Base-by-base conservation (phyloP, 2,329 filamentous ascomycete species). In the Juglanconis juglandina region DNA sequence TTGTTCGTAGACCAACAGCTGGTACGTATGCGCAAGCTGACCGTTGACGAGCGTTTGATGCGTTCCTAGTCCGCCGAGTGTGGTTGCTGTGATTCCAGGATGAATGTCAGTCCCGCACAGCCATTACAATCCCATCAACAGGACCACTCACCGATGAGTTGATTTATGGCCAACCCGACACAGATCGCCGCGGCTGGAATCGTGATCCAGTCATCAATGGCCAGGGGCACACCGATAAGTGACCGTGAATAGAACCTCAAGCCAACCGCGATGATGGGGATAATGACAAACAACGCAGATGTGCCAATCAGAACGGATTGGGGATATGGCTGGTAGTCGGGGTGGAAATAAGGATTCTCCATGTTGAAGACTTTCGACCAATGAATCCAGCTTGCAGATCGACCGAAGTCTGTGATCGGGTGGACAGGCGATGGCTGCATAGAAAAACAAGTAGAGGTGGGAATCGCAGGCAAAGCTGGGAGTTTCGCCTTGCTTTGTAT, bases 1-100 rank as follows among this genome's bases (percentile, higher is more conserved):
- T 32, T 55, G 32, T 14, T 55, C 53, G 42, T 55, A 55, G 6
- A 55, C 42, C 4, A 35, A 13, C 2, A 55, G 53, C 53, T 55
- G 53, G 24, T 55, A 30, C 3, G 53, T 55, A 14, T 55, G 53
- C 5, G 53, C 53, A 14, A 55, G 41, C n/a, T 55, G 53, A 14
- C 53, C 53, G 33, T 55, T 41, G 53, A 55, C 32, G n/a, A 55
- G 53, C 6, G 17, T 34, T 32, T 55, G 53, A 9, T 55, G 53
- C 6, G 41, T 46, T 14, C 53, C 53, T 3, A 55, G 41, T 3
- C 53, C 53, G 13, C 53, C 53, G 14, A 47, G 10, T 3, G 53
- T 24, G 7, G 53, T 47, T 37, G 53, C 53, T 55, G 41, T 35
- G 34, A 32, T 14, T 32, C 30, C 46, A 8, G 7, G 14, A 32